A percentile compares a stretch with the other conserved stretches of the same genome.
phyloP scores from a whole-genome alignment of 371 early-diverging fungal species.

The Mortierella sp. region DNA sequence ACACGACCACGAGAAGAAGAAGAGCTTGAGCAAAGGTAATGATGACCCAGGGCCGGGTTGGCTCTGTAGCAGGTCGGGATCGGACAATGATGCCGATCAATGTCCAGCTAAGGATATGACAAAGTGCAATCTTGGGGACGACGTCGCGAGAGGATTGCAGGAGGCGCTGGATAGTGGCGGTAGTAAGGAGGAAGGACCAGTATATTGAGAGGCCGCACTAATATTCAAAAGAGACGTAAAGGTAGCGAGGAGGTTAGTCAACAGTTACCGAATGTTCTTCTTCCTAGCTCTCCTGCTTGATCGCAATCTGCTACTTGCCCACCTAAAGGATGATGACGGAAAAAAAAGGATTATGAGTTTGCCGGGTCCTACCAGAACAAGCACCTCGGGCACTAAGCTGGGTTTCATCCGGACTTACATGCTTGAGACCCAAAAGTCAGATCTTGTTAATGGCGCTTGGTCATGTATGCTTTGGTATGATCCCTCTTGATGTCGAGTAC shows the following conservation, averaged over 20 bases:
- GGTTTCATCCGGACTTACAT: constrained; percentile 60
- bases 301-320: constrained; percentile 25
- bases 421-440: constrained; percentile 67
- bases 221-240: constrained; percentile 16
- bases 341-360: neutral
- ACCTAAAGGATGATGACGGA: constrained; percentile 14
- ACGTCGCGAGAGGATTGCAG: constrained; percentile 40
- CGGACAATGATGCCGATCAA: constrained; percentile 27
- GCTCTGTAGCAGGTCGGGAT: constrained; percentile 47
- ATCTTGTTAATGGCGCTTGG: constrained; percentile 18
- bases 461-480: constrained; percentile 1
- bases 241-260: constrained; percentile 1
- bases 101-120: constrained; percentile 43
- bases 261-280: constrained; percentile 6
- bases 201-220: constrained; percentile 57
- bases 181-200: constrained; percentile 47
- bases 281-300: neutral
- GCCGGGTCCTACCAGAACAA: neutral
- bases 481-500: neutral
- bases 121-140: constrained; percentile 41
- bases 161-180: constrained; percentile 41
- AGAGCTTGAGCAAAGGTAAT: constrained; percentile 57
- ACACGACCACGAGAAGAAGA: constrained; percentile 57
- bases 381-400: too few species aligned
- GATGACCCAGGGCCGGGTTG: constrained; percentile 55